These are phyloP conservation scores for Iris pallida DNA, from an alignment of 116 monocot species.

Conservation along the genomic window DNA sequence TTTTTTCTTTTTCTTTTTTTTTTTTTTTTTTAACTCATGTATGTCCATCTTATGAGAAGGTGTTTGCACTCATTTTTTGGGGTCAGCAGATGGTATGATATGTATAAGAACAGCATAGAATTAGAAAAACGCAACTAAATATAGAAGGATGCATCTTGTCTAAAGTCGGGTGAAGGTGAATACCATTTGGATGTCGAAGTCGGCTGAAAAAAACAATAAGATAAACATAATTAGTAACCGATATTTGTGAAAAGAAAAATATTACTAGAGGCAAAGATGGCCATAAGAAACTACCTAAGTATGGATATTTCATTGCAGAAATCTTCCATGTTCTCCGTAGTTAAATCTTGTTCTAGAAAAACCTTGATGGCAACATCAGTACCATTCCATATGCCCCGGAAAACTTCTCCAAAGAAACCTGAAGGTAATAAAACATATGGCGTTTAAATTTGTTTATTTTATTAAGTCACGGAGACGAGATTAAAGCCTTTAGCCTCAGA, in stretches of 20 bases:
- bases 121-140: not conserved
- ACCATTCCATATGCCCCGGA: constrained; percentile 95
- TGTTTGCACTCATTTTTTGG: not conserved
- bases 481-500: too few relatives aligned
- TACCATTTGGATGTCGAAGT: constrained; percentile 99
- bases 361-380: constrained; percentile 99
- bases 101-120: too few relatives aligned
- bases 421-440: not conserved
- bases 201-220: constrained; percentile 62
- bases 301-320: constrained; percentile 98
- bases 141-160: not conserved
- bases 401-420: constrained; percentile 99
- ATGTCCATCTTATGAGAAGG: not conserved
- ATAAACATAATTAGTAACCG: constrained; percentile 9
- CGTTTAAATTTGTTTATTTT: not conserved
- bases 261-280: not conserved
- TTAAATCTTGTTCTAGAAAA: constrained; percentile 93
- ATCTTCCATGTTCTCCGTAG: constrained; percentile 92
- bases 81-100: too few relatives aligned
- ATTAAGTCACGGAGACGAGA: not conserved
- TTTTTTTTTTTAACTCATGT: too few relatives aligned
- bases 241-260: not conserved
- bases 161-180: not conserved
- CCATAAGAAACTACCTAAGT: constrained; percentile 45
- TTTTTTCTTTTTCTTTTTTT: not conserved